Conservation (phyloP, 495 filamentous ascomycete species). For the Penicillium argentinense region DNA sequence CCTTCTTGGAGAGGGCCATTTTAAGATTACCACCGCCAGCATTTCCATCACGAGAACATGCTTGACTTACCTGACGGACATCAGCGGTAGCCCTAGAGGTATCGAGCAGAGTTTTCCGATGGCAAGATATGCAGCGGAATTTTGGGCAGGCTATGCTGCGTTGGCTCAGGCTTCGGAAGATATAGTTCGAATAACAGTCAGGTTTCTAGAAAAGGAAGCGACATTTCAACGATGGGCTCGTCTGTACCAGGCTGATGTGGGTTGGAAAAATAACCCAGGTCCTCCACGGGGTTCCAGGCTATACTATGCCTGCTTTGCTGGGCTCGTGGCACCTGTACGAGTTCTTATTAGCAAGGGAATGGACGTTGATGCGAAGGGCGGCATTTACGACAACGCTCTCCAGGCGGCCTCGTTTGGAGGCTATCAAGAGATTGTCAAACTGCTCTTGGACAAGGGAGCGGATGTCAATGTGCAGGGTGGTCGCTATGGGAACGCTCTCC, state of each 20-base stretch:
- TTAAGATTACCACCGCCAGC: conserved; percentile 15
- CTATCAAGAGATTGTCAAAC: no score
- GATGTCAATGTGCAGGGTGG: conserved; percentile 1
- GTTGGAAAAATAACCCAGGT: not conserved
- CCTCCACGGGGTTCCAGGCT: conserved; percentile 4
- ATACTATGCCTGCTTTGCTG: no score
- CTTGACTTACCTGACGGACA: conserved; percentile 27
- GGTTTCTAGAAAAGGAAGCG: conserved; percentile 11
- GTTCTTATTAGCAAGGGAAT: no score
- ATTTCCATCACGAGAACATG: conserved; percentile 23
- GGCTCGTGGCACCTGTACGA: no score
- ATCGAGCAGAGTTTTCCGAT: conserved; percentile 19
- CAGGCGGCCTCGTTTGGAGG: no score
- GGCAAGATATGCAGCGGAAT: conserved; percentile 11
- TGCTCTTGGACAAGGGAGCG: no score
- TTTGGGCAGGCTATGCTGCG: conserved; percentile 19
- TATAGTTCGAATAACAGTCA: no score
- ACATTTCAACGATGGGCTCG: conserved; percentile 14
- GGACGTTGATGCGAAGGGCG: no score
- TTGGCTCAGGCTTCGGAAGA: conserved; percentile 10
- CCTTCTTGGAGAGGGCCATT: conserved; percentile 10
- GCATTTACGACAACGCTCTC: no score
- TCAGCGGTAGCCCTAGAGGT: conserved; percentile 5
- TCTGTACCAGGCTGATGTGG: conserved; percentile 7
- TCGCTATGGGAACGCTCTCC: not conserved